Evolutionary conservation across 1,284 basidiomycete species (phyloP), one percentile per base, ranked within the genome.

Genomic region (Puccinia triticina): DNA sequence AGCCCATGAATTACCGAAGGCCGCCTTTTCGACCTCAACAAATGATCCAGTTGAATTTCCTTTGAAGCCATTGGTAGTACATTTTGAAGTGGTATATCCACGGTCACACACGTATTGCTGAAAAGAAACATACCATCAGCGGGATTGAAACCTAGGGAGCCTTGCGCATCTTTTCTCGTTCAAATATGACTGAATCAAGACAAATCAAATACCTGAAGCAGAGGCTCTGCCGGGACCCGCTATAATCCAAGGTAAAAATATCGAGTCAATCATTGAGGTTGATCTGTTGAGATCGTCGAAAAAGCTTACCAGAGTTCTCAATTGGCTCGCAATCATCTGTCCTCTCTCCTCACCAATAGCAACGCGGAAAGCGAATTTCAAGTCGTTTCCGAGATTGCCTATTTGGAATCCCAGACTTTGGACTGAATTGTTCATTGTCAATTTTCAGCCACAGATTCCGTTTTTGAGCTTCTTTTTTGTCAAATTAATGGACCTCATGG

Each of bases 81-180:
- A 66, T 69, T 55, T 50, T 1, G 40, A 53, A 18, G 64, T 48
- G 10, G 76, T 40, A 78, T 67, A 78, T 32, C 76, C 76, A 48
- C 76, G 59, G 43, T 67, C 59, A 26, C 76, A 78, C 3, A 78
- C 76, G 34, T 78, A 78, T 78, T 78, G 61, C 76, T 78, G 55
- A 11, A 8, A 67, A 23, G 21, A 66, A 53, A 23, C 26, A 26
- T 29, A 29, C 11, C 2, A 34, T 73, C 16, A 75, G 23, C 5
- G 11, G 32, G 5, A 46, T 48, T 5, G 8, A 8, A 66, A 34
- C 16, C 18, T 18, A 26, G 7, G 32, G 26, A 48, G 8, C n/a
- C 5, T 50, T 29, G 4, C 32, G 32, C 34, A 21, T 76, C 5
- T 34, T 46, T 77, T 29, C 32, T 50, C 5, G 12, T 21, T 40